Conservation (phyloP, 78 protist genomes). For the Dictyostelium firmibasis region DNA sequence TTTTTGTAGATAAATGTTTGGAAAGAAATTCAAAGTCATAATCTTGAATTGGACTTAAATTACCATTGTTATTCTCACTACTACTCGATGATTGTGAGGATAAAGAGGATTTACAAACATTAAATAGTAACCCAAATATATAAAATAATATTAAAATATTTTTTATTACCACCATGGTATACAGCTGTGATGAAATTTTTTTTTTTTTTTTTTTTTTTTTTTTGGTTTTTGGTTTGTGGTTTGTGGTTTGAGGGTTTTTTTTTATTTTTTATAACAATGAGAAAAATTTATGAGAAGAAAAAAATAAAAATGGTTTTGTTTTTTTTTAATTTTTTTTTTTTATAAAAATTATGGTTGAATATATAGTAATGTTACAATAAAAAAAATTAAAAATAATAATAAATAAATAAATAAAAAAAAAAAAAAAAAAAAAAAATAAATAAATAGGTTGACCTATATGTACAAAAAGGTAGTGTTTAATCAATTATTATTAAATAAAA, state of each 20-base stretch:
- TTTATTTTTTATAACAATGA: not conserved
- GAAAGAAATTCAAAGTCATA: not conserved
- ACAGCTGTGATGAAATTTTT: not conserved
- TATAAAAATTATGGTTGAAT: not conserved
- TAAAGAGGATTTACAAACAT: not conserved
- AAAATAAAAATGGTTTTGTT: too few relatives aligned
- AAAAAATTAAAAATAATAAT: not conserved
- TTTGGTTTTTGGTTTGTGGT: not conserved
- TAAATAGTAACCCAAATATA: not conserved
- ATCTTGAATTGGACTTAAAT: slow-evolving; percentile 1
- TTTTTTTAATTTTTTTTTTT: not conserved
- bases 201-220: not conserved
- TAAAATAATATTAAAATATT: not conserved
- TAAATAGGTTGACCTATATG: not conserved
- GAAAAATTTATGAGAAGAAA: not conserved
- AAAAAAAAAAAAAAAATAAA: not conserved
- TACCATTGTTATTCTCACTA: not conserved
- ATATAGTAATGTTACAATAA: not conserved
- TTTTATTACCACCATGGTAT: not conserved
- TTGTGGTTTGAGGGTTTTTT: not conserved
- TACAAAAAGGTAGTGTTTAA: not conserved
- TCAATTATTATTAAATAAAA: not conserved
- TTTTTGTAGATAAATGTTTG: slow-evolving; percentile 39
- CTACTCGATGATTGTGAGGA: not conserved
- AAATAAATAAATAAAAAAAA: not conserved